Evolutionary conservation across 306 rosid genomes (phyloP), one percentile per base, ranked within the genome.

Genomic region (Quercus alba): DNA sequence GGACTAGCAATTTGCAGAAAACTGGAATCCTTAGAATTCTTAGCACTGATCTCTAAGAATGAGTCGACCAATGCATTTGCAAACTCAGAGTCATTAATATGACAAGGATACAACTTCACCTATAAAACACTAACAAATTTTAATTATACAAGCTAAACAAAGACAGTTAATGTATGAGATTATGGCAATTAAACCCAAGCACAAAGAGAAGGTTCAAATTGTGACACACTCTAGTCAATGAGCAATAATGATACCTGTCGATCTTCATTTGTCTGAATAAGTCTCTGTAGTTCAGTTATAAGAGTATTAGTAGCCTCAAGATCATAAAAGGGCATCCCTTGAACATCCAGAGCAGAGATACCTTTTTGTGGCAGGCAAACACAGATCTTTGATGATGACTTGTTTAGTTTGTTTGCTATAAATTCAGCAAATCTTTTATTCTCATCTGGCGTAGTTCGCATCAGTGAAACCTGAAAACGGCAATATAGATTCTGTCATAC

Each of bases 301-400:
- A 92, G 97, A 21, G 91, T 77, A 77, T 78, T 31, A n/a, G 95
- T 90, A 61, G 90, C 91, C 78, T 87, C 94, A 18, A 88, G 92
- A 87, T 94, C 95, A 87, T 81, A 78, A 79, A 94, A 92, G 28
- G 97, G 87, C 89, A 86, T 86, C 74, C 92, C 97, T 4, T 83
- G 92, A 69, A 91, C 89, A 87, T 94, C 98, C 89, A 94, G 82
- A 81, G 97, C 95, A 87, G 98, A 94, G 54, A 94, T 23, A 72
- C 98, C 98, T 74, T 91, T 91, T 83, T 90, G 88, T 11, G 98
- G 97, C 71, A 94, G 88, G 89, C 97, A 94, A 80, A 92, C 93
- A 79, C 89, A 38, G 19, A 91, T 84, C 85, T 86, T 90, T 44
- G 94, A 90, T 19, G 87, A 84, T 17, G 94, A 87, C 51, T 77